phyloP scores from a whole-genome alignment of 805 yeast species.

The Lipomyces kockii region DNA sequence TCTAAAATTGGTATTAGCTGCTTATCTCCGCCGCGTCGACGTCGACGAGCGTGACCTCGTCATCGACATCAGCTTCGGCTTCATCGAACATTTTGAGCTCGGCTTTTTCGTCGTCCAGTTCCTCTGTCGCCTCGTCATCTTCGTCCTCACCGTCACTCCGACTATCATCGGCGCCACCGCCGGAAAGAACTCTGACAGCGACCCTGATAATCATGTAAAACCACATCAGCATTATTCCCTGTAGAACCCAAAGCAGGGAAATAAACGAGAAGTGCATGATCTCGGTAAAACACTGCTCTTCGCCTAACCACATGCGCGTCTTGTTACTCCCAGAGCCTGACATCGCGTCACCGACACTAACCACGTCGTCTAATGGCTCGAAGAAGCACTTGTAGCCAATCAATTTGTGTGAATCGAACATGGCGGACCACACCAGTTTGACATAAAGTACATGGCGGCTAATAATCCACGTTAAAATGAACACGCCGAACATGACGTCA shows the following conservation, averaged over 20 bases:
- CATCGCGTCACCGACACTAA: conserved; percentile 19
- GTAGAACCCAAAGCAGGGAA: conserved; percentile 65
- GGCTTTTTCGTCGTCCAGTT: conserved; percentile 8
- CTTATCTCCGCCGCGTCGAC: conserved; percentile 11
- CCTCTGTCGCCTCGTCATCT: conserved; percentile 25
- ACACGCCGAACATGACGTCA: conserved; percentile 69
- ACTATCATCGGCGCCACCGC: conserved; percentile 81
- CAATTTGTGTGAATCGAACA: conserved; percentile 51
- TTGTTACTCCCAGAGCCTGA: conserved; percentile 12
- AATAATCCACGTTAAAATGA: conserved; percentile 69
- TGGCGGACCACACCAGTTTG: conserved; percentile 65
- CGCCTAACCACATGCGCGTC: conserved; percentile 19
- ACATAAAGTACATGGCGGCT: conserved; percentile 76
- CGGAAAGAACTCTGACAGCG: conserved; percentile 68
- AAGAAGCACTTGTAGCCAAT: conserved; percentile 44
- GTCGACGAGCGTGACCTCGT: conserved; percentile 20
- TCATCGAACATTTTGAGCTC: not conserved
- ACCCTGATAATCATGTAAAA: conserved; percentile 73
- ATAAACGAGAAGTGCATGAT: conserved; percentile 52
- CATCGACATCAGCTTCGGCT: conserved; percentile 14
- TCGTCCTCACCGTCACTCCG: conserved; percentile 79
- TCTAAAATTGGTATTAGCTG: not conserved
- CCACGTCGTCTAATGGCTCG: conserved; percentile 25
- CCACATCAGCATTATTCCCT: conserved; percentile 71
- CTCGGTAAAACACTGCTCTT: conserved; percentile 46